Evolutionary conservation across 192 early-diverging fungal genomes (phyloP), one percentile per base, ranked within the genome.

Genomic region (Entophlyctis helioformis): DNA sequence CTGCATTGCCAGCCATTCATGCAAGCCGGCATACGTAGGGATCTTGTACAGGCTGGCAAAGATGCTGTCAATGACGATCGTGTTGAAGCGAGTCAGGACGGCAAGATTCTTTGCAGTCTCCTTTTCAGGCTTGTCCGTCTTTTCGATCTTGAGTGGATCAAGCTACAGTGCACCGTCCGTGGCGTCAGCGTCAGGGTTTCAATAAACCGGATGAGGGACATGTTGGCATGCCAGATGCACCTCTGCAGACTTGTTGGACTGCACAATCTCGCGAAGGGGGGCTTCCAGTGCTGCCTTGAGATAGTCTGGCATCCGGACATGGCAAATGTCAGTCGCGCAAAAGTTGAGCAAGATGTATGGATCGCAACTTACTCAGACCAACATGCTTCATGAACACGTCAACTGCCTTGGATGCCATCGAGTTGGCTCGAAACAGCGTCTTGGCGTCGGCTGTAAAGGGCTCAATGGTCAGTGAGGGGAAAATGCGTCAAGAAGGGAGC

Each of bases 341-440:
- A 11, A 11, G 6, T 8, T 11, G 29, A 31, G 29, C 11, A 31
- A 31, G 29, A 11, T 4, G 29, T 31, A 11, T 31, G 6, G 4
- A 31, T 11, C 6, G 6, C 4, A 4, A 31, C 29, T 31, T 31
- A 31, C 29, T 31, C 6, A 31, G 29, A 10, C 55, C 55, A 1
- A 57, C 25, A 39, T 58, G 51, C 39, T 37, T 3, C 56, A 58
- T 58, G 19, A 46, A 58, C 2, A 58, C 49, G 29, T 58, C 56
- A 12, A 57, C 19, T 1, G 55, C 46, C 38, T 58, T 58, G 2
- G 56, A 58, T n/a, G 56, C 56, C 49, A 58, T 51, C 20, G 42
- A 46, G 28, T 58, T 58, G 4, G 23, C 56, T 16, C 56, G 33
- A 24, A 58, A 58, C 13, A 58, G 39, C 10, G 34, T 52, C 19